phyloP scores from a whole-genome alignment of 768 basidiomycete genomes.

The Lactarius vividus region DNA sequence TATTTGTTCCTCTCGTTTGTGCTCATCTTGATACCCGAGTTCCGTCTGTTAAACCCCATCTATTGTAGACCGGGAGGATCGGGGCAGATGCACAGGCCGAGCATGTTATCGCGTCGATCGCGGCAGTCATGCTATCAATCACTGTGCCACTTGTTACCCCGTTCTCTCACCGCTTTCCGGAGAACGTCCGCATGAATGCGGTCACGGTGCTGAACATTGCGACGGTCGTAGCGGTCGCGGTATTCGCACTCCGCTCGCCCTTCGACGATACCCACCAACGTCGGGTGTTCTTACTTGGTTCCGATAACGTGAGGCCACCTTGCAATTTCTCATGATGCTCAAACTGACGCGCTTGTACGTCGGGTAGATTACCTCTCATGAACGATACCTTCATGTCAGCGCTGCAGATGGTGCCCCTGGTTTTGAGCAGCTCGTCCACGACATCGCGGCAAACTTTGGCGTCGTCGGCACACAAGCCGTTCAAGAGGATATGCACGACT shows the following conservation, averaged over 20 bases:
- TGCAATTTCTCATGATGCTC: not conserved
- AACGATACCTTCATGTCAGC: slow-evolving; percentile 77
- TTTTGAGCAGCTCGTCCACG: slow-evolving; percentile 56
- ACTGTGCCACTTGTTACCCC: slow-evolving; percentile 61
- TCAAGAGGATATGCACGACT: slow-evolving; percentile 63
- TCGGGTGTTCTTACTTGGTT: slow-evolving; percentile 76
- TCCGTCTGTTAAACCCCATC: slow-evolving; percentile 10
- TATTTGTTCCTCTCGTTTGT: slow-evolving; percentile 85
- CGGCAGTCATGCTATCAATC: slow-evolving; percentile 55
- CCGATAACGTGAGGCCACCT: slow-evolving; percentile 68
- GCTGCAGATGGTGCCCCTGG: slow-evolving; percentile 82
- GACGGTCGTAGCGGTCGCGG: slow-evolving; percentile 51
- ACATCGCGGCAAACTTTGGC: slow-evolving; percentile 63
- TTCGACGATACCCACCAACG: slow-evolving; percentile 90
- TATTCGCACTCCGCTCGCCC: slow-evolving; percentile 57
- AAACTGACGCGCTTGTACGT: not conserved
- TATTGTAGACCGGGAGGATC: slow-evolving; percentile 69
- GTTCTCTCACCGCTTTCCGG: slow-evolving; percentile 71
- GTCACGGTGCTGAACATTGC: slow-evolving; percentile 47
- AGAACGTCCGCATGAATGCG: slow-evolving; percentile 36
- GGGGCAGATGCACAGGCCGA: slow-evolving; percentile 84
- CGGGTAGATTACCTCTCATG: slow-evolving; percentile 61
- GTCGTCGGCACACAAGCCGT: slow-evolving; percentile 39
- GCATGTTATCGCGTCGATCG: slow-evolving; percentile 80
- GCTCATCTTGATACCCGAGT: not conserved